A percentile compares a stretch with the other conserved stretches of the same genome.
phyloP scores from a whole-genome alignment of 371 early-diverging fungal species.

The Mortierella sp. region DNA sequence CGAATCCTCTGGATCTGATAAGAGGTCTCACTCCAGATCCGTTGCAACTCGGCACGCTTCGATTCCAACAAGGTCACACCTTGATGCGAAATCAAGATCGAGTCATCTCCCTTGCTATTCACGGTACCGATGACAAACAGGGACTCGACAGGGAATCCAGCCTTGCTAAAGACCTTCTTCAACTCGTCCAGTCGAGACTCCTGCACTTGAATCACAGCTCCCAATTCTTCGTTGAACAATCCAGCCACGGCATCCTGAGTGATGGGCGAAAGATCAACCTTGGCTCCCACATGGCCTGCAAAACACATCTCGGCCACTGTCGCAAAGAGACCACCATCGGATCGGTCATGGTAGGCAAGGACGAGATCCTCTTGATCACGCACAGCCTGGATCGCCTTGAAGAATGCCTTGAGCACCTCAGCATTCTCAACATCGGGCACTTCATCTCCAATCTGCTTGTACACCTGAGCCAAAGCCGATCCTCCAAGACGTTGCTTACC shows the following conservation, averaged over 20 bases:
- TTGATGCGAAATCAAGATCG: conserved; percentile 56
- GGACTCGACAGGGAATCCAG: conserved; percentile 64
- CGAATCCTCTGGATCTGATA: conserved; percentile 89
- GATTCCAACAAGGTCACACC: conserved; percentile 55
- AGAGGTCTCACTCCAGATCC: conserved; percentile 92
- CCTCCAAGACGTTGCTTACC: conserved; percentile 93
- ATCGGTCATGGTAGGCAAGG: conserved; percentile 96
- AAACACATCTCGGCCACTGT: conserved; percentile 95
- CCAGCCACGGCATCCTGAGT: conserved; percentile 68
- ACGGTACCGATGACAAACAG: conserved; percentile 76
- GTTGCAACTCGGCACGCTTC: conserved; percentile 77
- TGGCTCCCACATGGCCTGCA: conserved; percentile 90
- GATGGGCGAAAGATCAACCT: conserved; percentile 67
- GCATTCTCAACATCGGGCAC: conserved; percentile 91
- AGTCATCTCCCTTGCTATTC: conserved; percentile 55
- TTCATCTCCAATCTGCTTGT: conserved; percentile 82
- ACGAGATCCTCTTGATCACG: conserved; percentile 65
- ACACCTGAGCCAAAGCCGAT: conserved; percentile 93
- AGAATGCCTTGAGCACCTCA: conserved; percentile 76
- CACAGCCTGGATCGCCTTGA: conserved; percentile 75
- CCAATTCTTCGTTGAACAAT: conserved; percentile 96
- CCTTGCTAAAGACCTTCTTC: conserved; percentile 57
- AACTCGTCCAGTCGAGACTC: conserved; percentile 67
- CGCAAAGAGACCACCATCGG: conserved; percentile 95
- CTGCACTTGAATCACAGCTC: conserved; percentile 91